phyloP scores from a whole-genome alignment of 2,329 filamentous ascomycete genomes.

The Penicillium sp. region DNA sequence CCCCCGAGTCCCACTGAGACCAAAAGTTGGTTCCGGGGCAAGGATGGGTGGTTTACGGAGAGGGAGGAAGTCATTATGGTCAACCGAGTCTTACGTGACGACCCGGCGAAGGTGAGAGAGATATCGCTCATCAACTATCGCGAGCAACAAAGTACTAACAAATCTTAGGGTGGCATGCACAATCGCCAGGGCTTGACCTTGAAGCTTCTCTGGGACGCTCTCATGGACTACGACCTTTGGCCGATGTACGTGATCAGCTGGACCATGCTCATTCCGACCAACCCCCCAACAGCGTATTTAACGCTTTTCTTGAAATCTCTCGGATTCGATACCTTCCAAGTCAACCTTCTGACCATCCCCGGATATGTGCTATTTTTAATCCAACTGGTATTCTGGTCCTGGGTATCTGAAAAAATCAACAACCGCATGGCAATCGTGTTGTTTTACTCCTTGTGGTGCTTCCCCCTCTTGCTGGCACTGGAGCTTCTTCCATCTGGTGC shows the following conservation, averaged over 20 bases:
- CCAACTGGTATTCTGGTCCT: slow-evolving; percentile 54
- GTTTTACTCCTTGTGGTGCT: slow-evolving; percentile 52
- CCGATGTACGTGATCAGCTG: slow-evolving; percentile 37
- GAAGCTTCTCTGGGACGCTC: slow-evolving; percentile 27
- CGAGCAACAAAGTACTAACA: not conserved
- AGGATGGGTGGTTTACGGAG: slow-evolving; percentile 61
- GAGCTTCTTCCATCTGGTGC: slow-evolving; percentile 47
- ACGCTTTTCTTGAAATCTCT: slow-evolving; percentile 48
- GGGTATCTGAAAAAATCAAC: slow-evolving; percentile 54
- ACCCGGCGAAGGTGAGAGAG: slow-evolving; percentile 47
- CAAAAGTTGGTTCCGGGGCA: slow-evolving; percentile 58
- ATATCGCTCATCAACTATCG: too few relatives aligned
- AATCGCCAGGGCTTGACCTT: slow-evolving; percentile 33
- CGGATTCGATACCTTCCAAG: slow-evolving; percentile 33
- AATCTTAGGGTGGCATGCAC: slow-evolving; percentile 26
- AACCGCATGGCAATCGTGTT: slow-evolving; percentile 54
- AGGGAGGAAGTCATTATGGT: slow-evolving; percentile 67
- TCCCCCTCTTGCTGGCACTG: slow-evolving; percentile 54
- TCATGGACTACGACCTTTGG: slow-evolving; percentile 37
- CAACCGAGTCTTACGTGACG: slow-evolving; percentile 54
- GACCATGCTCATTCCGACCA: slow-evolving; percentile 1
- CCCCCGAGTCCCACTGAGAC: slow-evolving; percentile 65
- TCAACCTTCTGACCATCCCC: slow-evolving; percentile 58
- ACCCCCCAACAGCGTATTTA: slow-evolving; percentile 46
- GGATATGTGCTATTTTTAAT: slow-evolving; percentile 55